Percentiles rank a stretch among this genome's conserved stretches.
Evolutionary conservation across 768 basidiomycete species (phyloP).

Genomic region (Crassisporium funariophilum): DNA sequence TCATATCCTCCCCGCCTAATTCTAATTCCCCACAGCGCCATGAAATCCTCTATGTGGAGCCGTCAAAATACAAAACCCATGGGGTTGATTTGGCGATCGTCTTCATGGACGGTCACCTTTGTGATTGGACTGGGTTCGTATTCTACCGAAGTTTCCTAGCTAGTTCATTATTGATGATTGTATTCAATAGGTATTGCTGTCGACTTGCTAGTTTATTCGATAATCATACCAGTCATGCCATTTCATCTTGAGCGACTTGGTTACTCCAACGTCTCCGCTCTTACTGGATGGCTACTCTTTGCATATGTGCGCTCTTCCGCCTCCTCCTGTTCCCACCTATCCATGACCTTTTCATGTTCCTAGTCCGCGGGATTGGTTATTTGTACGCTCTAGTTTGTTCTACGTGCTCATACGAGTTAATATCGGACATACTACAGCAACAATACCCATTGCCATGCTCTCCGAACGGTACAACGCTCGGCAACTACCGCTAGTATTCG

Average conservation of each 20-base stretch:
- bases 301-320: slow-evolving; percentile 46
- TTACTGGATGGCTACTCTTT: slow-evolving; percentile 63
- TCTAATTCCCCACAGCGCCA: no score
- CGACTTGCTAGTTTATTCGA: slow-evolving; percentile 62
- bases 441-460: slow-evolving; percentile 57
- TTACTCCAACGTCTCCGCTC: slow-evolving; percentile 47
- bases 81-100: slow-evolving; percentile 60
- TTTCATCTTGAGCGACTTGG: slow-evolving; percentile 58
- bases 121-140: slow-evolving; percentile 52
- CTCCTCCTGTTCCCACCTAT: background rate
- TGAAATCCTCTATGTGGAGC: no score
- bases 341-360: background rate
- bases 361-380: slow-evolving; percentile 60
- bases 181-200: slow-evolving; percentile 40
- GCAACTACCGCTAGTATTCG: slow-evolving; percentile 50
- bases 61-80: slow-evolving; percentile 29
- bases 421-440: slow-evolving; percentile 35
- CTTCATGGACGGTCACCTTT: slow-evolving; percentile 55
- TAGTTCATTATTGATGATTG: no score
- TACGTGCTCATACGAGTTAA: background rate
- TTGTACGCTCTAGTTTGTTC: slow-evolving; percentile 36
- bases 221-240: slow-evolving; percentile 64
- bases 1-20: no score
- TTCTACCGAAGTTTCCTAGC: background rate
- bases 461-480: slow-evolving; percentile 54